Percentiles rank a stretch among this genome's conserved stretches.
Conservation (phyloP, 257 asterid genomes). For the Scutellaria barbata region DNA sequence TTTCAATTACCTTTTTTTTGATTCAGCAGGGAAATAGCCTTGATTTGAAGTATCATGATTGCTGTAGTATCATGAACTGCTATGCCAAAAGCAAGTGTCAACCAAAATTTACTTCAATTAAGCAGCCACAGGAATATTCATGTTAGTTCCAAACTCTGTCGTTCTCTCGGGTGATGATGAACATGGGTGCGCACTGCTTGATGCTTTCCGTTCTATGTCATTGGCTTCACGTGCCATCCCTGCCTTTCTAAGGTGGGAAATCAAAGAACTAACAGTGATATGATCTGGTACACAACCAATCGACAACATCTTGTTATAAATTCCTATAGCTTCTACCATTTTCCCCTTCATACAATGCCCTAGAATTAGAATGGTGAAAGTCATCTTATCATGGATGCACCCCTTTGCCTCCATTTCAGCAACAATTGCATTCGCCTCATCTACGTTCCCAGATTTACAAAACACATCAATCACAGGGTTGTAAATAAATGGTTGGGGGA, state of each 20-base stretch:
- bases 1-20: constrained; percentile 24
- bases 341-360: constrained; percentile 99
- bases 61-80: constrained; percentile 7
- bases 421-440: constrained; percentile 73
- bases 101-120: constrained; percentile 19
- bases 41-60: constrained; percentile 6
- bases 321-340: constrained; percentile 72
- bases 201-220: constrained; percentile 57
- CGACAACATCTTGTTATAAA: constrained; percentile 73
- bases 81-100: constrained; percentile 5
- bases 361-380: constrained; percentile 84
- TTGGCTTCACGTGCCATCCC: constrained; percentile 87
- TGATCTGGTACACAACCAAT: constrained; percentile 76
- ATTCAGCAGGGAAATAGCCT: neutral
- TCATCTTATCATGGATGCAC: constrained; percentile 78
- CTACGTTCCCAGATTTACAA: constrained; percentile 85
- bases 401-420: constrained; percentile 84
- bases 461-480: constrained; percentile 91
- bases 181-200: constrained; percentile 34
- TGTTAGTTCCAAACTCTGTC: constrained; percentile 39
- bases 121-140: constrained; percentile 66
- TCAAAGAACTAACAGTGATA: constrained; percentile 51
- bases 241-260: constrained; percentile 79
- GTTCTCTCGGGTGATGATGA: constrained; percentile 48
- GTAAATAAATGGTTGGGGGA: constrained; percentile 76